Evolutionary conservation across 495 filamentous ascomycete species (phyloP).

Genomic region (Penicillium herquei): DNA sequence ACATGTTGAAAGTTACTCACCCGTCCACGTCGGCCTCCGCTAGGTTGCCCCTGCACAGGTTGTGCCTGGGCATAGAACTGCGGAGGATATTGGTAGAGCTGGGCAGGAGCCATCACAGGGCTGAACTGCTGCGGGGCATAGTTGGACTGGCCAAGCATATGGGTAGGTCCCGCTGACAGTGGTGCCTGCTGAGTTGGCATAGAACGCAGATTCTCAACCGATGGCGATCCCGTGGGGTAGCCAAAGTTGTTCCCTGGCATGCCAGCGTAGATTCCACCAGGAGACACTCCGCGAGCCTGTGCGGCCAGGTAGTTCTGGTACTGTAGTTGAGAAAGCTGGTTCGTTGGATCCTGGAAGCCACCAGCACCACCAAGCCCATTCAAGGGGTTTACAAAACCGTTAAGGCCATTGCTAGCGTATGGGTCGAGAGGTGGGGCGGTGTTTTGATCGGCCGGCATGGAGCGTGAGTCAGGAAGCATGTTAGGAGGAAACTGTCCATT

Average conservation of each 20-base stretch:
- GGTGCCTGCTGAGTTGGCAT: slow-evolving; percentile 37
- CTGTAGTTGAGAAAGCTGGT: slow-evolving; percentile 41
- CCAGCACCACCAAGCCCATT: slow-evolving; percentile 25
- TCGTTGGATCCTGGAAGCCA: slow-evolving; percentile 41
- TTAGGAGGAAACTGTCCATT: slow-evolving; percentile 41
- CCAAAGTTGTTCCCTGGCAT: slow-evolving; percentile 38
- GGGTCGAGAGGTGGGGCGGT: slow-evolving; percentile 41
- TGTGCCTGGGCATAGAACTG: slow-evolving; percentile 50
- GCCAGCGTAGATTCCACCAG: slow-evolving; percentile 41
- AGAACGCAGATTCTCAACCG: slow-evolving; percentile 43
- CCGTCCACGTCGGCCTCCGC: slow-evolving; percentile 51
- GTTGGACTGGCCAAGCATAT: slow-evolving; percentile 41
- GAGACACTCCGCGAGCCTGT: slow-evolving; percentile 45
- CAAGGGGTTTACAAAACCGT: slow-evolving; percentile 30
- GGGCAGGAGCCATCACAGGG: slow-evolving; percentile 43
- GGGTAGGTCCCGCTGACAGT: slow-evolving; percentile 34
- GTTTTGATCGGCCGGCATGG: slow-evolving; percentile 42
- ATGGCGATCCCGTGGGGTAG: slow-evolving; percentile 39
- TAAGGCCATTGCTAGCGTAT: slow-evolving; percentile 39
- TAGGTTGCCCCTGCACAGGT: slow-evolving; percentile 42
- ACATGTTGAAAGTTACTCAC: slow-evolving; percentile 27
- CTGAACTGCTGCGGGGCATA: slow-evolving; percentile 49
- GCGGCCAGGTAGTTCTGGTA: slow-evolving; percentile 46
- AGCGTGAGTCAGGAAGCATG: slow-evolving; percentile 38
- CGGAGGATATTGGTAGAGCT: slow-evolving; percentile 55